These are phyloP conservation scores for Dioscorea zingiberensis DNA, from an alignment of 106 monocot genomes.

Conservation along the genomic window DNA sequence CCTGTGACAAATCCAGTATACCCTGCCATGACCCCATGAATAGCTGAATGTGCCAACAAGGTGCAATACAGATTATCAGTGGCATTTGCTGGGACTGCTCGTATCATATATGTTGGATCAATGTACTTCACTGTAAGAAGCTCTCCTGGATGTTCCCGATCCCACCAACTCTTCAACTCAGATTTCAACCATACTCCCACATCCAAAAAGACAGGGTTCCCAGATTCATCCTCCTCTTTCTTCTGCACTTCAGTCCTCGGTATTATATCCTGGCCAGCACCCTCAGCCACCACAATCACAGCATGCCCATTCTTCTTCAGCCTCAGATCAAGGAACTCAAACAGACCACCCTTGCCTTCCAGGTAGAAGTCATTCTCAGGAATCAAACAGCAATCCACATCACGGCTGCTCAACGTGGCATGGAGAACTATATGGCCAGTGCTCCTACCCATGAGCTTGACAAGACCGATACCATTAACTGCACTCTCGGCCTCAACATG, in stretches of 20 bases:
- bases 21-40: constrained; percentile 86
- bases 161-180: constrained; percentile 81
- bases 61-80: constrained; percentile 79
- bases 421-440: constrained; percentile 85
- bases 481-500: constrained; percentile 84
- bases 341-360: constrained; percentile 72
- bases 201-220: constrained; percentile 63
- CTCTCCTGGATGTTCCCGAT: constrained; percentile 48
- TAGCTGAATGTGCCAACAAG: constrained; percentile 78
- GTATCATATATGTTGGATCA: constrained; percentile 91
- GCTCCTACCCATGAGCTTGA: constrained; percentile 91
- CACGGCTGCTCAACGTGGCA: constrained; percentile 75
- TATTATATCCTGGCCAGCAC: constrained; percentile 70
- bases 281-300: constrained; percentile 77
- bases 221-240: constrained; percentile 62
- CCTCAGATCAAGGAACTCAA: constrained; percentile 62
- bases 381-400: constrained; percentile 85
- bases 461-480: constrained; percentile 80
- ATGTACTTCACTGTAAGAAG: constrained; percentile 85
- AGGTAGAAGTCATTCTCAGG: constrained; percentile 73
- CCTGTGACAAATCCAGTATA: constrained; percentile 85
- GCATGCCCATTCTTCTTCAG: constrained; percentile 67
- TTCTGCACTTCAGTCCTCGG: constrained; percentile 30
- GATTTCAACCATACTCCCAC: constrained; percentile 64
- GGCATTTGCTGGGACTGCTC: constrained; percentile 80